These are phyloP conservation scores for Suillus placidus DNA, from an alignment of 768 basidiomycete genomes.

Conservation along the genomic window DNA sequence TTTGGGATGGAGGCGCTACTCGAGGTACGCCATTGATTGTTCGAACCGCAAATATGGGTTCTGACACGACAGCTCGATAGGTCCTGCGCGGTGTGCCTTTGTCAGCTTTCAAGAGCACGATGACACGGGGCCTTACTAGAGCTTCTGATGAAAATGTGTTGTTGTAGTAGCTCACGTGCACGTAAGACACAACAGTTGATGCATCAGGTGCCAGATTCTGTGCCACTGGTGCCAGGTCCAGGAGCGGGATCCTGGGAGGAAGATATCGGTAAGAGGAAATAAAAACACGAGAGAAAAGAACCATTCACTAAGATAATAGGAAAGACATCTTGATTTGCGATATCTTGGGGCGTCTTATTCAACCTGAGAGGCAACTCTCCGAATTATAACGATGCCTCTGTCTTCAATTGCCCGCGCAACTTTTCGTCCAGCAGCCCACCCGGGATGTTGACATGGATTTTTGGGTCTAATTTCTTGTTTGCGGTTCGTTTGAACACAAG, in stretches of 20 bases:
- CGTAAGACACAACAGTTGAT: constrained; percentile 61
- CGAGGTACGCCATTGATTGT: constrained; percentile 1
- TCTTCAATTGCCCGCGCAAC: constrained; percentile 78
- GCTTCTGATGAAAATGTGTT: not conserved
- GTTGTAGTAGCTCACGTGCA: constrained; percentile 55
- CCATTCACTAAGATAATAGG: not conserved
- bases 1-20: not conserved
- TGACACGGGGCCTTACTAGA: not conserved
- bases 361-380: constrained; percentile 59
- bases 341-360: constrained; percentile 76
- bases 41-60: constrained; percentile 67
- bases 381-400: constrained; percentile 69
- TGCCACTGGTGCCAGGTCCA: constrained; percentile 66
- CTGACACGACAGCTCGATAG: constrained; percentile 76
- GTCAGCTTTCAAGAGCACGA: not conserved
- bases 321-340: constrained; percentile 79
- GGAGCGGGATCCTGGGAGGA: constrained; percentile 55
- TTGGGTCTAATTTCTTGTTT: constrained; percentile 69
- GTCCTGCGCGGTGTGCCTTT: constrained; percentile 84
- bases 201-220: constrained; percentile 69
- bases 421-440: constrained; percentile 82
- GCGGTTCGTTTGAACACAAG: constrained; percentile 76
- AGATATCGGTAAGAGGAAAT: not conserved
- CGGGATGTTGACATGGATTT: constrained; percentile 66
- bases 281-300: not conserved